phyloP scores from a whole-genome alignment of 495 filamentous ascomycete species.

The Aspergillus baeticus region DNA sequence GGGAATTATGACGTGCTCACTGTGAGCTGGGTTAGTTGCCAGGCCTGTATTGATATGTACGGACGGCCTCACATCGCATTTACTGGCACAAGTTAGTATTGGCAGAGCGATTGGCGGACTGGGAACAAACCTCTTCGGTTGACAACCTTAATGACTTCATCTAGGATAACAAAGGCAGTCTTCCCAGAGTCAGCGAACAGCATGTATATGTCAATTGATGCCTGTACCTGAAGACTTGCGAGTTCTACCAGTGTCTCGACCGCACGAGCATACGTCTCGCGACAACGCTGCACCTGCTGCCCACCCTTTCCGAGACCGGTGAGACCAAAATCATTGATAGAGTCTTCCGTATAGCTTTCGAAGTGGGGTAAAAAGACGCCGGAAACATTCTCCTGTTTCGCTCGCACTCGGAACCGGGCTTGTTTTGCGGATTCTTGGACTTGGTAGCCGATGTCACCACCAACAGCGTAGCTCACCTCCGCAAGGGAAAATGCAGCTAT shows the following conservation, averaged over 20 bases:
- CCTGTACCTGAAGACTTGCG: slow-evolving; percentile 77
- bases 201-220: neutral
- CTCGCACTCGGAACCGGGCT: slow-evolving; percentile 86
- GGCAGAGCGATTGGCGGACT: neutral
- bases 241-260: slow-evolving; percentile 97
- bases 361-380: slow-evolving; percentile 93
- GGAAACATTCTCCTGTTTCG: slow-evolving; percentile 97
- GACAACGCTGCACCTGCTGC: slow-evolving; percentile 90
- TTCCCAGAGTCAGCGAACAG: slow-evolving; percentile 26
- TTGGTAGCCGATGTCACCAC: slow-evolving; percentile 94
- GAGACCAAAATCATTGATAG: slow-evolving; percentile 93
- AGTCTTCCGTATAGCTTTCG: slow-evolving; percentile 76
- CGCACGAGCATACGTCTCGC: slow-evolving; percentile 96
- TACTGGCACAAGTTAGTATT: slow-evolving; percentile 52
- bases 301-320: slow-evolving; percentile 96
- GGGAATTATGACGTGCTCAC: slow-evolving; percentile 96
- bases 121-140: slow-evolving; percentile 78
- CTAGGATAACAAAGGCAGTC: slow-evolving; percentile 96
- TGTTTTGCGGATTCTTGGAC: slow-evolving; percentile 93
- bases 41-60: neutral
- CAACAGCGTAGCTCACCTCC: slow-evolving; percentile 96
- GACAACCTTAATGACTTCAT: slow-evolving; percentile 99
- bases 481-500: slow-evolving; percentile 97
- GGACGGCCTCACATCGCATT: slow-evolving; percentile 79
- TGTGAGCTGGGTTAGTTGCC: slow-evolving; percentile 21